Evolutionary conservation across 352 stramenopile genomes (phyloP), one percentile per base, ranked within the genome.

Genomic region (Phytophthora tentaculata): DNA sequence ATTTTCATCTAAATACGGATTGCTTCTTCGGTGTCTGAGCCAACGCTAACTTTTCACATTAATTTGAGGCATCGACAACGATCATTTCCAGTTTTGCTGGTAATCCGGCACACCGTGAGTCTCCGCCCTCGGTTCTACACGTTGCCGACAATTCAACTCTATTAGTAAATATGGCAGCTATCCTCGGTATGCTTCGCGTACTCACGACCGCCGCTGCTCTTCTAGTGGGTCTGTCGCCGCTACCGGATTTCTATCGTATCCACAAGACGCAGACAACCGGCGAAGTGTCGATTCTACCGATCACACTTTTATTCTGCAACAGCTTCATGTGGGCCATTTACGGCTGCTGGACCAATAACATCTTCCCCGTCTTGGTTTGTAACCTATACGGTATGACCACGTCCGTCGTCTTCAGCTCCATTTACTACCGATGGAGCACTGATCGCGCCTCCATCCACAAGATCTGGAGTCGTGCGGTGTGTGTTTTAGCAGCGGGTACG

Each of bases 301-400:
- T 74, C 39, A 74, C 57, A 7, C 32, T 71, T 19, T 43, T 81
- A n/a, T 76, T 79, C 50, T 71, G 56, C 35, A 79, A 79, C 49
- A 71, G 70, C 60, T 75, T 75, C 54, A 70, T 80, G 45, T 75
- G 64, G 69, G 71, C 71, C 14, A 70, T 88, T 49, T 84, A 80
- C 29, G 75, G 77, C 24, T 84, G 71, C 48, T 52, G 73, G 26
- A 71, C 59, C 0, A 54, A 77, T 53, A 75, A 77, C 55, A 67
- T 76, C 28, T 69, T 78, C 20, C 73, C 73, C 14, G 61, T 80
- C 5, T 47, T 77, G 37, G 63, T 68, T 22, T 74, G 66, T 51
- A 71, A 73, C 35, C 12, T 67, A 39, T 80, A 74, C 47, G 68
- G 63, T n/a, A 69, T 64, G 43, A 17, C 53, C 13, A 74, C 72